phyloP scores from a whole-genome alignment of 768 basidiomycete species.

The Tulasnella sp. region DNA sequence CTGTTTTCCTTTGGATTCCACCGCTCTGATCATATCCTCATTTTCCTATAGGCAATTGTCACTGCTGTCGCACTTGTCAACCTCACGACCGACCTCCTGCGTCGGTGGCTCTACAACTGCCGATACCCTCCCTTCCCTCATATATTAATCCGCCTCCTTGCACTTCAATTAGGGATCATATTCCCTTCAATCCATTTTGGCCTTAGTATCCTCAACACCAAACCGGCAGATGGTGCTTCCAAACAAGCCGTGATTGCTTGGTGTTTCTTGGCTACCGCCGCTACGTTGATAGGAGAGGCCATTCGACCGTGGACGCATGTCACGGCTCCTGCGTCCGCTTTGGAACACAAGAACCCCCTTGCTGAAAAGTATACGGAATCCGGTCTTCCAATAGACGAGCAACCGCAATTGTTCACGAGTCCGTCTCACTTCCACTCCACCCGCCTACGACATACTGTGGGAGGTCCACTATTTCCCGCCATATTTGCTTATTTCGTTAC shows the following conservation, averaged over 20 bases:
- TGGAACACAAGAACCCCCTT: neutral
- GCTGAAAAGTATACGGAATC: neutral
- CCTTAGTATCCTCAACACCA: neutral
- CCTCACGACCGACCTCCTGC: neutral
- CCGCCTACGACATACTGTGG: neutral
- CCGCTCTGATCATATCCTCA: neutral
- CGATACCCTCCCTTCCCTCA: neutral
- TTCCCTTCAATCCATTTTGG: neutral
- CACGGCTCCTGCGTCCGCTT: neutral
- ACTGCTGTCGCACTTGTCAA: neutral
- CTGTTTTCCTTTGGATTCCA: neutral
- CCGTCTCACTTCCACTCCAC: neutral
- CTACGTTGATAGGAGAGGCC: neutral
- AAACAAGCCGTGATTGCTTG: neutral
- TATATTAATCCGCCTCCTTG: neutral
- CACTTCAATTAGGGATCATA: neutral
- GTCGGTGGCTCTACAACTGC: neutral
- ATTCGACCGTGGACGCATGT: neutral
- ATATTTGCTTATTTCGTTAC: neutral
- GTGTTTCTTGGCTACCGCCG: neutral
- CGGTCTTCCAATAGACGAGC: neutral
- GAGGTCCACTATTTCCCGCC: neutral
- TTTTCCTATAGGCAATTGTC: neutral
- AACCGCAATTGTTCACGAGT: neutral
- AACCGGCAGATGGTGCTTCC: neutral